These are phyloP conservation scores for Tuber borchii DNA, from an alignment of 495 filamentous ascomycete species.

Conservation along the genomic window DNA sequence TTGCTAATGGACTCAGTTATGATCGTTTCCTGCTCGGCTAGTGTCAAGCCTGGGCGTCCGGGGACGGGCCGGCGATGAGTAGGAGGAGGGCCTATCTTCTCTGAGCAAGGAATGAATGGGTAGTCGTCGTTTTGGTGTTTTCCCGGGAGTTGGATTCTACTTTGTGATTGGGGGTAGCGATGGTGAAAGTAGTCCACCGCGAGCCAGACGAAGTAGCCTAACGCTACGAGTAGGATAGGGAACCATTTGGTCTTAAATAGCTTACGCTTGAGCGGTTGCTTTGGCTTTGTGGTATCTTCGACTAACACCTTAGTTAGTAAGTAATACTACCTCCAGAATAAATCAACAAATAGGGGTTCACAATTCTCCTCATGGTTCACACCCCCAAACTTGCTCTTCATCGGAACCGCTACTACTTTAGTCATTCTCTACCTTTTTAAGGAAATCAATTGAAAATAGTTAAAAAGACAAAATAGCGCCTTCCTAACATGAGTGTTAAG, in stretches of 20 bases:
- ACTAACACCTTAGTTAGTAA: background rate
- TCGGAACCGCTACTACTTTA: background rate
- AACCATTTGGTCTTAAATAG: background rate
- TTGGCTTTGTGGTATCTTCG: background rate
- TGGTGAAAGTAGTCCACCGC: background rate
- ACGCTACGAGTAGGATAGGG: background rate
- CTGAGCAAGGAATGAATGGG: background rate
- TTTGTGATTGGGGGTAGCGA: background rate
- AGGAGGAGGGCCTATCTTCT: background rate
- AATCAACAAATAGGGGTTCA: background rate
- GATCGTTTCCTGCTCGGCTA: slow-evolving; percentile 18
- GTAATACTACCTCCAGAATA: background rate
- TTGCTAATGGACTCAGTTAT: slow-evolving; percentile 22
- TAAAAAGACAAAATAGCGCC: background rate
- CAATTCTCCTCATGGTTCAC: background rate
- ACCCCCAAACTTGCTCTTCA: background rate
- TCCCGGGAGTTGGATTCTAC: background rate
- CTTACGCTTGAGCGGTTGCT: background rate
- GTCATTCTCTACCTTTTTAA: background rate
- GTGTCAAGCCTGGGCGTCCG: slow-evolving; percentile 6
- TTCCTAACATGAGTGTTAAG: background rate
- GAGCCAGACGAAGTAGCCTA: background rate
- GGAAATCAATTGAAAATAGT: background rate
- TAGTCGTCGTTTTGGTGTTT: background rate
- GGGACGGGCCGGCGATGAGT: background rate